Evolutionary conservation across 768 basidiomycete species (phyloP), one percentile per base, ranked within the genome.

Genomic region (Mycena galericulata): DNA sequence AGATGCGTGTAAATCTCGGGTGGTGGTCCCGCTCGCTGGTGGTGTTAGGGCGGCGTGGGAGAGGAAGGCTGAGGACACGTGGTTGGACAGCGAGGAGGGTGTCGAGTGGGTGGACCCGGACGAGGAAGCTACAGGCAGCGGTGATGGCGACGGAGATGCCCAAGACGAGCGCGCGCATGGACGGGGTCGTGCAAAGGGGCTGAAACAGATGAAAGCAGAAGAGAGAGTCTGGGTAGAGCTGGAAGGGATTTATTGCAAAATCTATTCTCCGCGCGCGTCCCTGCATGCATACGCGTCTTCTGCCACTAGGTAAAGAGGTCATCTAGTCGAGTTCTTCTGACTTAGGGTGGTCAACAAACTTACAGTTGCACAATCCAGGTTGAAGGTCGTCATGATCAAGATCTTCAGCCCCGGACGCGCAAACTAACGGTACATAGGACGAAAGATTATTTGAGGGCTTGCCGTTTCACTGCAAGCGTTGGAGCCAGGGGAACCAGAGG

Each of bases 1-100:
- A 90, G 88, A 74, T 90, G 86, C 45, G 86, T 85, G 77, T 88
- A 91, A 29, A 91, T 92, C 5, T 91, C 78, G 2, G 91, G 78
- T 9, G 84, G 86, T 17, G 56, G 22, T 2, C 45, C 0, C 26
- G 59, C 45, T 30, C n/a, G 60, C 17, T 34, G 88, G 75, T 4
- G 87, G 84, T 87, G 91, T 67, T 11, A 62, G 45, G 17, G 46
- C 40, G 51, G 54, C 29, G n/a, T n/a, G n/a, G n/a, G n/a, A n/a
- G 47, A 32, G 15, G 62, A 43, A 50, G 27, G 51, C 14, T 12
- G 66, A 47, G 46, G 62, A 34, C 3, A 17, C 53, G 9, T 62
- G 38, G 4, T 17, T 50, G 9, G n/a, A n/a, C n/a, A 24, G 27
- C 18, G 65, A 17, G 29, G 55, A 40, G 38, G 67, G 68, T 2